These are phyloP conservation scores for Hericium rajendrae DNA, from an alignment of 768 basidiomycete genomes.

Conservation along the genomic window DNA sequence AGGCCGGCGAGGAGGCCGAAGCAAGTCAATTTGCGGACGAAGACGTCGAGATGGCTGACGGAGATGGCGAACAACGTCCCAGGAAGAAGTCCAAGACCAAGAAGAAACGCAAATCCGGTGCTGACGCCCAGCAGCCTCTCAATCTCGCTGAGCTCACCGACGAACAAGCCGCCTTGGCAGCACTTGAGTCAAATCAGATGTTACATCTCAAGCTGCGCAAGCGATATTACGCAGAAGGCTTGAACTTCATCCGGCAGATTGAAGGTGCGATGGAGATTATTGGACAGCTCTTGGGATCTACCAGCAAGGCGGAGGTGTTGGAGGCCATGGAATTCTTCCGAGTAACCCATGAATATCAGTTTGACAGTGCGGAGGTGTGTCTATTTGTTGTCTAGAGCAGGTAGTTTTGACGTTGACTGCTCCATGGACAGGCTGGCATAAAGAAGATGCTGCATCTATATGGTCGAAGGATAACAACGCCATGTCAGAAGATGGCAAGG, in stretches of 20 bases:
- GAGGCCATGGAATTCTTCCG: conserved; percentile 89
- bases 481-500: conserved; percentile 63
- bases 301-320: conserved; percentile 72
- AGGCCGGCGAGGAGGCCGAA: conserved; percentile 14
- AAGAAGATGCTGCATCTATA: conserved; percentile 92
- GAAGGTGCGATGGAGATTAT: conserved; percentile 64
- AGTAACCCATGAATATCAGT: conserved; percentile 69
- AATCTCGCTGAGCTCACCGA: conserved; percentile 60
- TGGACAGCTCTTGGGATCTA: conserved; percentile 75
- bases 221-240: conserved; percentile 79
- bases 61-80: background rate
- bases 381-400: too few species aligned
- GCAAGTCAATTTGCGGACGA: conserved; percentile 10
- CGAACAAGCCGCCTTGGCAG: conserved; percentile 63
- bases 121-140: conserved; percentile 27
- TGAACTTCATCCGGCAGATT: conserved; percentile 68
- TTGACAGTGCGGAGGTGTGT: conserved; percentile 66
- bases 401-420: background rate
- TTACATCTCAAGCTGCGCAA: conserved; percentile 63
- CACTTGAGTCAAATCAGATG: conserved; percentile 56
- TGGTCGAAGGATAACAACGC: conserved; percentile 91
- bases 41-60: conserved; percentile 9
- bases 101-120: conserved; percentile 44
- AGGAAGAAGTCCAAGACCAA: conserved; percentile 25
- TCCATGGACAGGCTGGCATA: conserved; percentile 56